Conservation (phyloP, 2,329 filamentous ascomycete genomes). For the Hansfordia pulvinata region DNA sequence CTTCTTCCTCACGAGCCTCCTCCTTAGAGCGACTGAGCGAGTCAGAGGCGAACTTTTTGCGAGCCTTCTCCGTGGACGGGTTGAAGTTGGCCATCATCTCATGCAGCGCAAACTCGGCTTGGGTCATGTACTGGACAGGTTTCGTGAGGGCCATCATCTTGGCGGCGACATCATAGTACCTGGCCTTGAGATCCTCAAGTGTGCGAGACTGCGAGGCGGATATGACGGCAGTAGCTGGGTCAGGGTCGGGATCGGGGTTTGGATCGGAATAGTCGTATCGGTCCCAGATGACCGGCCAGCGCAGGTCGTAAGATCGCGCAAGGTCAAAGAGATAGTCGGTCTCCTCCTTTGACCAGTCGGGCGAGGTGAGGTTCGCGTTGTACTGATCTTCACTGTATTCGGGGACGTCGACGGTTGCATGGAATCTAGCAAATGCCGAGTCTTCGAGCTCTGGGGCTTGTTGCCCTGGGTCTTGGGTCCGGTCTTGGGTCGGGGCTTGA, state of each 20-base stretch:
- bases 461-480: slow-evolving; percentile 10
- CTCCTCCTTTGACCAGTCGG: slow-evolving; percentile 82
- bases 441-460: slow-evolving; percentile 32
- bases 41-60: slow-evolving; percentile 75
- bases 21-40: slow-evolving; percentile 70
- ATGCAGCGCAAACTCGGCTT: slow-evolving; percentile 68
- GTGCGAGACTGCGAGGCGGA: slow-evolving; percentile 42
- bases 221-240: slow-evolving; percentile 39
- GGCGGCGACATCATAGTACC: slow-evolving; percentile 79
- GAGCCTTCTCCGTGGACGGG: slow-evolving; percentile 59
- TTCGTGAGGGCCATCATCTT: slow-evolving; percentile 72
- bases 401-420: slow-evolving; percentile 65
- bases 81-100: slow-evolving; percentile 83
- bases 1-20: slow-evolving; percentile 85
- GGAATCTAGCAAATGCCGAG: slow-evolving; percentile 71
- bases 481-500: too few species aligned
- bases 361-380: slow-evolving; percentile 53
- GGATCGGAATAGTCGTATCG: slow-evolving; percentile 60
- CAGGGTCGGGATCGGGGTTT: slow-evolving; percentile 29
- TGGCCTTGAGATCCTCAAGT: slow-evolving; percentile 81
- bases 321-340: slow-evolving; percentile 80
- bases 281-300: slow-evolving; percentile 87
- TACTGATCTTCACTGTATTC: slow-evolving; percentile 85
- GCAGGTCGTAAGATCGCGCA: slow-evolving; percentile 66
- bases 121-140: slow-evolving; percentile 75